Conservation (phyloP, 768 basidiomycete genomes). For the Multifurca ochricompacta region DNA sequence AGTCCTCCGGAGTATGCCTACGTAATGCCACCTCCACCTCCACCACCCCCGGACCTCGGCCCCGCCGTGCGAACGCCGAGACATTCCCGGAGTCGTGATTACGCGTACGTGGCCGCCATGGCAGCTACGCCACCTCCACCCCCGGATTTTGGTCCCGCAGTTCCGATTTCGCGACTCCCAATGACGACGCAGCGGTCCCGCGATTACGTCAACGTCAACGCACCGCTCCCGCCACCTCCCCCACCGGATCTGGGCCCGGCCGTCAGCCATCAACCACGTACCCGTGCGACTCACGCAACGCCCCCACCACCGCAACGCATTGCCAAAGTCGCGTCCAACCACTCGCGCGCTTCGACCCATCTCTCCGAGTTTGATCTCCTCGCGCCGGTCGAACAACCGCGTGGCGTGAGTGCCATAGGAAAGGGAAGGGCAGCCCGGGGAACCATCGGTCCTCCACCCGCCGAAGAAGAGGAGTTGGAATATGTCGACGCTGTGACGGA, state of each 20-base stretch:
- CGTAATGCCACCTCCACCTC: conserved; percentile 2
- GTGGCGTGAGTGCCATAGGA: too few relatives aligned
- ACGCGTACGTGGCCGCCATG: not conserved
- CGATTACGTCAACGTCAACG: not conserved
- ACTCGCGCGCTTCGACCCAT: conserved; percentile 18
- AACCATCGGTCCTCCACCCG: conserved; percentile 5
- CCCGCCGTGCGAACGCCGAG: not conserved
- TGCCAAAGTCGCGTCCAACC: conserved; percentile 6
- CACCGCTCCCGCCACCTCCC: not conserved
- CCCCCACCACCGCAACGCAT: conserved; percentile 6
- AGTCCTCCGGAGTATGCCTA: conserved; percentile 9
- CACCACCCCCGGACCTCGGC: conserved; percentile 7
- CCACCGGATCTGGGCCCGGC: not conserved
- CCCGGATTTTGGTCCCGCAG: not conserved
- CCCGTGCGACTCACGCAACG: too few relatives aligned
- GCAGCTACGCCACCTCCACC: conserved; percentile 9
- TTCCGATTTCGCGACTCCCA: too few relatives aligned
- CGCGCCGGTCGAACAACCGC: conserved; percentile 9
- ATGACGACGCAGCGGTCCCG: too few relatives aligned
- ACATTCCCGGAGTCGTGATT: conserved; percentile 4
- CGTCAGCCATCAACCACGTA: not conserved
- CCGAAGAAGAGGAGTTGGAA: conserved; percentile 17
- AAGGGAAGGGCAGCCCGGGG: too few relatives aligned
- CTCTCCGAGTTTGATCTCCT: conserved; percentile 21
- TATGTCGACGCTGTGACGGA: conserved; percentile 4